These are phyloP conservation scores for Perilla frutescens DNA, from an alignment of 257 asterid species.

Conservation along the genomic window DNA sequence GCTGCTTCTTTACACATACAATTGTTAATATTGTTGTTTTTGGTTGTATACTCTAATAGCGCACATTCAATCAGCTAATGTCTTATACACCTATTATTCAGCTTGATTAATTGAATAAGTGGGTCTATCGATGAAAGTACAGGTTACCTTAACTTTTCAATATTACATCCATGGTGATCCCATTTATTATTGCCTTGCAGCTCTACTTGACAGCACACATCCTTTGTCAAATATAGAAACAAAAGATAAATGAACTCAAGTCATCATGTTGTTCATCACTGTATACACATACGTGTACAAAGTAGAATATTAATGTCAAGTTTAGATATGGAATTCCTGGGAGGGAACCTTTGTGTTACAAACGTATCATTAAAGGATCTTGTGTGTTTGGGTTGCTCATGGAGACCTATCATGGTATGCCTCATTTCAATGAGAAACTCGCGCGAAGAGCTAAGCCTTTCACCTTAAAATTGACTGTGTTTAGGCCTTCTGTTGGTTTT, in stretches of 20 bases:
- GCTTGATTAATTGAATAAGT: neutral
- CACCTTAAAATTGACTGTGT: neutral
- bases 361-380: neutral
- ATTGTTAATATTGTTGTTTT: no score
- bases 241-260: neutral
- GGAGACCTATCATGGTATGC: conserved; percentile 7
- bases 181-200: neutral
- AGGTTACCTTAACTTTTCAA: neutral
- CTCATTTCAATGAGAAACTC: neutral
- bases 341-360: neutral
- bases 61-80: no score
- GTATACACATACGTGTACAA: conserved; percentile 1
- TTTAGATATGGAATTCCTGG: neutral
- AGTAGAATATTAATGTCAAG: neutral
- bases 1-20: no score
- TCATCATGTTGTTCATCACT: neutral
- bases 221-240: neutral
- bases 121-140: neutral
- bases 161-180: neutral
- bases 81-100: neutral
- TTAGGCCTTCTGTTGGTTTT: neutral
- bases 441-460: neutral
- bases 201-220: neutral
- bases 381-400: neutral
- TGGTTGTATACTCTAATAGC: no score